phyloP scores from a whole-genome alignment of 139 green algal species.

The Chlamydomonas eustigma region DNA sequence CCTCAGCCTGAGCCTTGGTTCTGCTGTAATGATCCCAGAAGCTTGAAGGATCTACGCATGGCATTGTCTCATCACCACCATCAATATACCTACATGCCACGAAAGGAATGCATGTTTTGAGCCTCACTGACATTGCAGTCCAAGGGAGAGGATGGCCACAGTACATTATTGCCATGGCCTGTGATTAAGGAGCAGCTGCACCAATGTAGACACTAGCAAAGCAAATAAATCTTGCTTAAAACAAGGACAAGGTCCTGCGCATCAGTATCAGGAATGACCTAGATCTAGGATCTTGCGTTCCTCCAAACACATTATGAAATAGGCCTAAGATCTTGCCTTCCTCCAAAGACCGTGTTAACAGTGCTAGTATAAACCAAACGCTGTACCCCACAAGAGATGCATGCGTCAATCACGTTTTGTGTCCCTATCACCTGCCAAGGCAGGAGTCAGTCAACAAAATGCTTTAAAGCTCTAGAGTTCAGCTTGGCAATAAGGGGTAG shows the following conservation, averaged over 20 bases:
- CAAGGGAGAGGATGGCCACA: too few relatives aligned
- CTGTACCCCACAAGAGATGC: slow-evolving; percentile 21
- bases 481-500: background rate
- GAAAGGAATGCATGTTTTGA: too few relatives aligned
- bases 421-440: slow-evolving; percentile 41
- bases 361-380: slow-evolving; percentile 47
- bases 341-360: slow-evolving; percentile 21
- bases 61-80: slow-evolving; percentile 31
- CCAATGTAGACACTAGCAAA: too few relatives aligned
- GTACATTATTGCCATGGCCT: too few relatives aligned
- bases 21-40: slow-evolving; percentile 32
- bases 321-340: background rate
- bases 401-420: slow-evolving; percentile 31
- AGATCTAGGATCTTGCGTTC: too few relatives aligned
- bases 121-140: too few relatives aligned
- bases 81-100: slow-evolving; percentile 27
- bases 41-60: slow-evolving; percentile 1
- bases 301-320: too few relatives aligned
- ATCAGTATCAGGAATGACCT: too few relatives aligned
- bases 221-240: too few relatives aligned
- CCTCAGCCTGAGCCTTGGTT: slow-evolving; percentile 22
- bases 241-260: too few relatives aligned
- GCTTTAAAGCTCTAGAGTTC: background rate
- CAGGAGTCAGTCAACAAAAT: background rate
- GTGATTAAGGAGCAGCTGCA: too few relatives aligned